phyloP scores from a whole-genome alignment of 129 eudicot genomes.

The Tagetes patula region DNA sequence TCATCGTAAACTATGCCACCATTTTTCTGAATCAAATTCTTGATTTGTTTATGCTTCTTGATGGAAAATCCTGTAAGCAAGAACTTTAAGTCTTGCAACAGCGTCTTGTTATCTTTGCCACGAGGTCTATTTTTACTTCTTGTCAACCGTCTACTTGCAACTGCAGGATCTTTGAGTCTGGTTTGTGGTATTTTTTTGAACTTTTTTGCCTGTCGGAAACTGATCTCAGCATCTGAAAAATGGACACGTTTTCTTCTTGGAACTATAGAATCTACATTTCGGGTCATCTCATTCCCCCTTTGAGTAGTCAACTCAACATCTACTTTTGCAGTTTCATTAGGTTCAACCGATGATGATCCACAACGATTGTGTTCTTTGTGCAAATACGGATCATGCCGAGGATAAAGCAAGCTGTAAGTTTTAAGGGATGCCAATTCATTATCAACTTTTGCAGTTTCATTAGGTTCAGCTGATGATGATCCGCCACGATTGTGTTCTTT shows the following conservation, averaged over 20 bases:
- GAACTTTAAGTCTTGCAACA: constrained; percentile 54
- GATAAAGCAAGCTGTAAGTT: constrained; percentile 46
- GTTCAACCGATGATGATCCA: background rate
- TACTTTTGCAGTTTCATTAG: constrained; percentile 31
- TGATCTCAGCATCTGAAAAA: constrained; percentile 46
- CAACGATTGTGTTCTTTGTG: background rate
- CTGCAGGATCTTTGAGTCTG: constrained; percentile 29
- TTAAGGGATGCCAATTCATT: constrained; percentile 37
- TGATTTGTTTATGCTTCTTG: constrained; percentile 59
- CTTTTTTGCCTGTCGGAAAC: constrained; percentile 24
- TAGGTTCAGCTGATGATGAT: constrained; percentile 22
- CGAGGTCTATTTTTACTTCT: constrained; percentile 32
- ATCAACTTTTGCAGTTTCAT: constrained; percentile 29
- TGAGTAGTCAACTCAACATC: constrained; percentile 30
- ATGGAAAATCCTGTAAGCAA: constrained; percentile 74
- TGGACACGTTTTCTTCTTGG: constrained; percentile 63
- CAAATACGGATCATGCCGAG: constrained; percentile 9
- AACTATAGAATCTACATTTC: constrained; percentile 31
- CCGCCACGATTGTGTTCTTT: constrained; percentile 20
- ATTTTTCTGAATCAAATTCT: constrained; percentile 46
- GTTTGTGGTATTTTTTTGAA: constrained; percentile 14
- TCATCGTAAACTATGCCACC: constrained; percentile 80
- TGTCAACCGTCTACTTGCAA: constrained; percentile 34
- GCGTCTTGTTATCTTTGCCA: constrained; percentile 26
- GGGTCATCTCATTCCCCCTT: constrained; percentile 32